Percentiles rank a stretch among this genome's conserved stretches.
Conservation (phyloP, 2,329 filamentous ascomycete genomes). For the Neurospora crassa region DNA sequence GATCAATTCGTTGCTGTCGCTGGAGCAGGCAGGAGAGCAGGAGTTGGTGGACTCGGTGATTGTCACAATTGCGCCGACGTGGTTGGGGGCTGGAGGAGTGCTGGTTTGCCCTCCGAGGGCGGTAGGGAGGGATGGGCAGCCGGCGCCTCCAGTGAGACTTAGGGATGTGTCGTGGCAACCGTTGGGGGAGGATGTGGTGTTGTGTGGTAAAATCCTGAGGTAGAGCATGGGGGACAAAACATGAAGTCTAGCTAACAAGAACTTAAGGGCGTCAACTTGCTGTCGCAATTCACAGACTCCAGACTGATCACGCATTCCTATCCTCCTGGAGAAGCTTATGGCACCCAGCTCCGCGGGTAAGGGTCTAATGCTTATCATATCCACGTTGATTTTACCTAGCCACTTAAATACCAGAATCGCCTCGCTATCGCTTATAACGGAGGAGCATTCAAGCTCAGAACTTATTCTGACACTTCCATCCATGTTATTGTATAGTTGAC, state of each 20-base stretch:
- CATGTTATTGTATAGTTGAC: not conserved
- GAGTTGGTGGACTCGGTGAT: constrained; percentile 64
- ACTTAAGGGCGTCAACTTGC: not conserved
- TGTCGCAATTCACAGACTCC: not conserved
- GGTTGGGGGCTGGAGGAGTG: constrained; percentile 78
- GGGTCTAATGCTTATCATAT: not conserved
- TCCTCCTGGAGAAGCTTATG: not conserved
- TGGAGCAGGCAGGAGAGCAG: constrained; percentile 34
- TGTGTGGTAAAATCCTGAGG: constrained; percentile 50
- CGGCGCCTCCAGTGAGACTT: constrained; percentile 54
- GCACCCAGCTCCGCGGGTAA: not conserved
- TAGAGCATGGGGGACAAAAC: not conserved
- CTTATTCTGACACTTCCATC: not conserved
- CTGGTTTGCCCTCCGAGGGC: constrained; percentile 61
- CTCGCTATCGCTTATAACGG: not conserved
- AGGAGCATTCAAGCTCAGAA: not conserved
- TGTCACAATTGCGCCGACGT: constrained; percentile 81
- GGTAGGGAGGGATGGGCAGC: constrained; percentile 36
- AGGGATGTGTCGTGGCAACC: constrained; percentile 63
- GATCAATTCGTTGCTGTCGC: constrained; percentile 70
- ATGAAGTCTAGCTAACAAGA: not conserved
- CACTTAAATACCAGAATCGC: not conserved
- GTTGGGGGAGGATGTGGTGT: constrained; percentile 72
- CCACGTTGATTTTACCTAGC: not conserved
- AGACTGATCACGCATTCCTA: not conserved